Percentiles rank a stretch among this genome's conserved stretches.
Evolutionary conservation across 768 basidiomycete species (phyloP).

Genomic region (Hericium rajendrae): DNA sequence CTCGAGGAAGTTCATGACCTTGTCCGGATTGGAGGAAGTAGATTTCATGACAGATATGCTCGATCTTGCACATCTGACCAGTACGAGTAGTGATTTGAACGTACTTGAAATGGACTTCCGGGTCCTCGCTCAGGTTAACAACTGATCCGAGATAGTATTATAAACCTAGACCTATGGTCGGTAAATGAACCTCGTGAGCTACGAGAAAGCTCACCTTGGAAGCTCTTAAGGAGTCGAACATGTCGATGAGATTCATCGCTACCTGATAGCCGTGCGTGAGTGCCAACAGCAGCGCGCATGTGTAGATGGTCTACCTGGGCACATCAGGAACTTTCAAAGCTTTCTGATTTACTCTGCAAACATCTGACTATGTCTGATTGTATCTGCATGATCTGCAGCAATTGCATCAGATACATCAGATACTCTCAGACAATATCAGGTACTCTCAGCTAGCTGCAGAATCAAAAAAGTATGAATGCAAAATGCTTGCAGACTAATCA

Average conservation of each 20-base stretch:
- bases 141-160: constrained; percentile 98
- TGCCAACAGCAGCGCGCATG: no score
- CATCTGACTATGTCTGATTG: no score
- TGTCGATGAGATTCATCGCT: constrained; percentile 93
- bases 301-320: no score
- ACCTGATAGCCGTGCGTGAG: constrained; percentile 39
- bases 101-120: constrained; percentile 99
- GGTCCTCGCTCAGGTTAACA: constrained; percentile 92
- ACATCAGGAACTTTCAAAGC: no score
- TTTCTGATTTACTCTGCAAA: no score
- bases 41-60: constrained; percentile 96
- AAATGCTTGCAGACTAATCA: no score
- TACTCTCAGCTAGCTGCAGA: no score
- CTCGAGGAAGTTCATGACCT: constrained; percentile 99
- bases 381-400: no score
- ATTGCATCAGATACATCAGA: no score
- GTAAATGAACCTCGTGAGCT: neutral
- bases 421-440: no score
- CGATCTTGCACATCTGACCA: constrained; percentile 96
- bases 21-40: constrained; percentile 97
- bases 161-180: constrained; percentile 41
- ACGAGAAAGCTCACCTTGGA: constrained; percentile 54
- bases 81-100: constrained; percentile 98
- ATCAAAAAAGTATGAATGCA: no score
- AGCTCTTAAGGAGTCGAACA: constrained; percentile 98